phyloP scores from a whole-genome alignment of 208 protist species.

The Acanthamoeba culbertsoni region DNA sequence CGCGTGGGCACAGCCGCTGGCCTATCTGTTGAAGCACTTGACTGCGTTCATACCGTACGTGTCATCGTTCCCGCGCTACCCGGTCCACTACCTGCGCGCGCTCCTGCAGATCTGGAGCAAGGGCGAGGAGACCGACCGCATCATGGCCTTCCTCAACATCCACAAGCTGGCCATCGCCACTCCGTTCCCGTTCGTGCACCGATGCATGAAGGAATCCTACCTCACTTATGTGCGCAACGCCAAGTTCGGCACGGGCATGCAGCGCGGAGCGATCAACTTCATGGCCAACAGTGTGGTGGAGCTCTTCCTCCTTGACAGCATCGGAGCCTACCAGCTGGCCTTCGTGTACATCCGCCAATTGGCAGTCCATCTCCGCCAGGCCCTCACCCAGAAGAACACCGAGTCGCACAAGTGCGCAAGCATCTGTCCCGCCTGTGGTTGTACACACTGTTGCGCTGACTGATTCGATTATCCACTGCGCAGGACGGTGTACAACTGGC shows the following conservation, averaged over 20 bases:
- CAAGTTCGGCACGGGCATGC: slow-evolving; percentile 79
- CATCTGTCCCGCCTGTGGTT: background rate
- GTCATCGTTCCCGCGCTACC: slow-evolving; percentile 14
- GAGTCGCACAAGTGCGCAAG: background rate
- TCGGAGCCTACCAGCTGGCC: slow-evolving; percentile 92
- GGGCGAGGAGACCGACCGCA: slow-evolving; percentile 31
- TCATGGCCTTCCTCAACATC: slow-evolving; percentile 66
- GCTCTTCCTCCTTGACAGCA: slow-evolving; percentile 92
- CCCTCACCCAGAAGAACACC: slow-evolving; percentile 82
- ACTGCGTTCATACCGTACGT: slow-evolving; percentile 59
- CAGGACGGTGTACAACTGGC: slow-evolving; percentile 96
- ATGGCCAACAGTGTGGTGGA: slow-evolving; percentile 94
- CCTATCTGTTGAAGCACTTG: slow-evolving; percentile 58
- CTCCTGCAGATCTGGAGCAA: slow-evolving; percentile 3
- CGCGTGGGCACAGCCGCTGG: slow-evolving; percentile 45
- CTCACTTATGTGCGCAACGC: slow-evolving; percentile 89
- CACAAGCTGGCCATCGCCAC: slow-evolving; percentile 61
- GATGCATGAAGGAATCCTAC: slow-evolving; percentile 91
- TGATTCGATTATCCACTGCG: slow-evolving; percentile 77
- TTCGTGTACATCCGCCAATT: slow-evolving; percentile 98
- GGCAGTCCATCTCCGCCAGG: slow-evolving; percentile 94
- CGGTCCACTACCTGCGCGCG: background rate
- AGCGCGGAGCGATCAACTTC: slow-evolving; percentile 88
- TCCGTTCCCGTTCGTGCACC: slow-evolving; percentile 72
- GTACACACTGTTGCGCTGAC: slow-evolving; percentile 2